Base-by-base conservation (phyloP, 305 asterid species). In the Vinca major region DNA sequence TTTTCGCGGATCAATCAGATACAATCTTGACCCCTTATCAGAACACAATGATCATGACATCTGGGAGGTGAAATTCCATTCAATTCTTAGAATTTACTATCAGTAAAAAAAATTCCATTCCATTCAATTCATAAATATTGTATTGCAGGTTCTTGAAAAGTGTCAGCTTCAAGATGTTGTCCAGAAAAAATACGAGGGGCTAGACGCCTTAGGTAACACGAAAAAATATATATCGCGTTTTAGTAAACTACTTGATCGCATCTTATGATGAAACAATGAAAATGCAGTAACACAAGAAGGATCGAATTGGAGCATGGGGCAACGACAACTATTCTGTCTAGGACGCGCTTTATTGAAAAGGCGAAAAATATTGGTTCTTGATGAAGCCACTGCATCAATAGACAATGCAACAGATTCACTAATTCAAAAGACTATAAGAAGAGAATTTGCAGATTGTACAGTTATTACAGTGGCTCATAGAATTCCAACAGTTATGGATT, bases 301-400 rank as follows among this genome's bases (percentile, higher is more conserved):
- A 77, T 70, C 80, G 56, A 80, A 80, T 7, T 80, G 85, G 82
- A 80, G 84, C 65, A 74, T 77, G 84, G 84, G 84, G 45, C 82
- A 80, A 17, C 37, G 78, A n/a, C 85, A 80, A 36, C 64, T 80
- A 13, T 74, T 80, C 55, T 80, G 82, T 52, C 60, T 80, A 12
- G 82, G 82, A 47, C 62, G 85, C 52, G 82, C 80, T 8, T 43
- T 80, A 3, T 19, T 74, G 60, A 77, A 69, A 39, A 72, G 75
- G 72, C 77, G 86, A 50, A 82, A 79, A 64, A 72, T 82, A 57
- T 44, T 82, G 49, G 72, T 82, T 16, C 79, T 82, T 37, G 86
- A 82, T 40, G 86, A 82, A 74, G 84, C 86, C 51, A 82, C 86
- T 52, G 84, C 86, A 69, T 82, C 86, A 48, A 79, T 82, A 47